Base-by-base conservation (phyloP, 2,329 filamentous ascomycete genomes). In the Beauveria varroae region DNA sequence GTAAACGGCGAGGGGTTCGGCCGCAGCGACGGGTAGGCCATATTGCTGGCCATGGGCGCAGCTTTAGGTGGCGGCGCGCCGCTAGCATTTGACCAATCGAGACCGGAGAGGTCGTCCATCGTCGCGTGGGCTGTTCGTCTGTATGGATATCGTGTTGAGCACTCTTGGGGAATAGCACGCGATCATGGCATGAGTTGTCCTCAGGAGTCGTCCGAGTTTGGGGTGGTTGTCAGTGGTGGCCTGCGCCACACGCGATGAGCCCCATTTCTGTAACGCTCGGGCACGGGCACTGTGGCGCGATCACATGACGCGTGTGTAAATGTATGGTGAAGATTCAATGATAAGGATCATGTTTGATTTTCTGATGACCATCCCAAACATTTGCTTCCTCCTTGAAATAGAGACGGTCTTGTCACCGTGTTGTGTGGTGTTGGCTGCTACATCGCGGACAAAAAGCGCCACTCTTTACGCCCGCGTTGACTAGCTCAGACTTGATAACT, bases 41-140 rank as follows among this genome's bases (percentile, higher is more conserved):
- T 69, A 67, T 78, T 78, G 70, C 76, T 73, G 62, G 77, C 68
- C 53, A 78, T 74, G 63, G 74, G 72, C 59, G 49, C 40, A 24
- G 40, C 57, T 53, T 54, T 60, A 16, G 72, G 74, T 56, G 71
- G 65, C 63, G 72, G 72, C 50, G 64, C 64, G 52, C 65, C 67
- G 22, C 66, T 63, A 49, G 74, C 67, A 71, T 81, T 79, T 64
- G 81, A 82, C 84, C 84, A 87, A 73, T 82, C 81, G 67, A 87
- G 76, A 65, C 81, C 79, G 53, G 81, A 79, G 54, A 87, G 80
- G 73, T 87, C 84, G 67, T 87, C 82, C 85, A 87, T 87, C 61
- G 69, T 75, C 40, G 20, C 6, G 28, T 6, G 40, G 16, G 30
- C 22, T 37, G 14, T 54, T 47, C 41, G 49, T 54, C 26, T 46